These are phyloP conservation scores for Tuber indicum DNA, from an alignment of 495 filamentous ascomycete species.

Conservation along the genomic window DNA sequence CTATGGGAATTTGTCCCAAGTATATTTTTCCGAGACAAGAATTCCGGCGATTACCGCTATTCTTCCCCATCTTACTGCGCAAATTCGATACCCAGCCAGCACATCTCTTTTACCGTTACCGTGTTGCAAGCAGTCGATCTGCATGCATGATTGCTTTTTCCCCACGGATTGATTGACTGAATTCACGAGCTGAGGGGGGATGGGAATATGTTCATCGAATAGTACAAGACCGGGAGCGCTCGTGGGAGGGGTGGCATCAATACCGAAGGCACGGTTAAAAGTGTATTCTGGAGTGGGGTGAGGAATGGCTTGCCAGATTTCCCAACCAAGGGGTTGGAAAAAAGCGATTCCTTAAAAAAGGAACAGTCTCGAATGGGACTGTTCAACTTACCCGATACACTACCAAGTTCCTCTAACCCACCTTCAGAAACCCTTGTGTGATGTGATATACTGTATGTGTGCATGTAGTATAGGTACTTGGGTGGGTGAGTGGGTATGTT, in stretches of 20 bases:
- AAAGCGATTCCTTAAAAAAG: neutral
- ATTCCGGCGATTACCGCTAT: neutral
- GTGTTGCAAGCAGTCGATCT: conserved; percentile 1
- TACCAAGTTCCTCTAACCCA: neutral
- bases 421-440: neutral
- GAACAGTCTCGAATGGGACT: neutral
- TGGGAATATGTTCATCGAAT: neutral
- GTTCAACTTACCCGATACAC: neutral
- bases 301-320: conserved; percentile 5
- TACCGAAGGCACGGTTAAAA: conserved; percentile 2
- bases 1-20: neutral
- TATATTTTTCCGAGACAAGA: conserved; percentile 2
- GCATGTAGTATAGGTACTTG: neutral
- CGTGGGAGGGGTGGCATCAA: neutral
- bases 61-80: neutral
- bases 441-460: conserved; percentile 4
- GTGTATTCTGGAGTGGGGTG: neutral
- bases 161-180: neutral
- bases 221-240: neutral
- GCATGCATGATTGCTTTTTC: conserved; percentile 3
- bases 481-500: neutral
- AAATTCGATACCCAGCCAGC: neutral
- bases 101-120: conserved; percentile 1
- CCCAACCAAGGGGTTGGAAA: conserved; percentile 5
- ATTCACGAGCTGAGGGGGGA: neutral